Evolutionary conservation across 148 eudicot genomes (phyloP).

Genomic region (Dysphania ambrosioides): DNA sequence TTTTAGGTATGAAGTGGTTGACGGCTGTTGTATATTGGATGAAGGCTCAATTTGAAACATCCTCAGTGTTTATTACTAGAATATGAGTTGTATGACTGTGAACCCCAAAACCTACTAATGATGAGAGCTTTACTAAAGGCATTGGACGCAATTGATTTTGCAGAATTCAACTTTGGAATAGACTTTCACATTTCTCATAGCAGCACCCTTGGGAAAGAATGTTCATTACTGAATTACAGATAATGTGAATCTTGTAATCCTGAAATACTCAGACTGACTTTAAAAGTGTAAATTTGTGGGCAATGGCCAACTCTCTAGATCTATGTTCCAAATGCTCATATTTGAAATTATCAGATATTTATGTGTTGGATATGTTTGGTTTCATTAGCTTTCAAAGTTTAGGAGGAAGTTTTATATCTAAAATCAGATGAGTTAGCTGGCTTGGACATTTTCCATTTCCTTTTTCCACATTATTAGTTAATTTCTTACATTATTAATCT

Average conservation of each 20-base stretch:
- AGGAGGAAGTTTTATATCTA: not conserved
- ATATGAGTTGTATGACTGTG: not conserved
- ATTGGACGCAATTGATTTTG: not conserved
- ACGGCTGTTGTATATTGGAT: not conserved
- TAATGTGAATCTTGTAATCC: not conserved
- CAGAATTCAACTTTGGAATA: not conserved
- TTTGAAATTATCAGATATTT: not conserved
- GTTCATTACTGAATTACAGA: not conserved
- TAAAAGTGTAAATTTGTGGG: not conserved
- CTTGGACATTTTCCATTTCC: not conserved
- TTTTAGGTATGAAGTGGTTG: not conserved
- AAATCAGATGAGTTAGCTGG: not conserved
- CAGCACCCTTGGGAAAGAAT: not conserved
- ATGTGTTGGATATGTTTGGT: not conserved
- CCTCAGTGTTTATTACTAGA: not conserved
- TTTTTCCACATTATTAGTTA: not conserved
- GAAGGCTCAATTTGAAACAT: conserved; percentile 2
- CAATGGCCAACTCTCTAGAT: not conserved
- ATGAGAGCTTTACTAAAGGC: not conserved
- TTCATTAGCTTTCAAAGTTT: not conserved
- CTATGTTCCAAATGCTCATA: not conserved
- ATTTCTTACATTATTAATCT: no score
- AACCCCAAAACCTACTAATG: not conserved
- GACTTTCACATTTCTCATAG: not conserved
- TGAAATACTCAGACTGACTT: not conserved